Conservation (phyloP, 352 stramenopile genomes). For the Globisporangium echinulatum region DNA sequence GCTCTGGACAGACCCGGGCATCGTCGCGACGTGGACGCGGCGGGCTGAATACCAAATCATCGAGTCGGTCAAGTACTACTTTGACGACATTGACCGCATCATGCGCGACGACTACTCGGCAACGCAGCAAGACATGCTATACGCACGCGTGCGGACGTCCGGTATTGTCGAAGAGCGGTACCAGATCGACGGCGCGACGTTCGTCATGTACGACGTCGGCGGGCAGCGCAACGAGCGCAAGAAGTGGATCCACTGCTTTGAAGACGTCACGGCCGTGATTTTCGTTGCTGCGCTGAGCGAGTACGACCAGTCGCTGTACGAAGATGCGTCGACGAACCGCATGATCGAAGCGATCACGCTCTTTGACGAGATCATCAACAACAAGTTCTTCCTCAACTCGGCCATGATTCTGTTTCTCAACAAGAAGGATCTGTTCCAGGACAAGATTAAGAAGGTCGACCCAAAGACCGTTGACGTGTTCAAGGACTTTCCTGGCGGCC, state of each 20-base stretch:
- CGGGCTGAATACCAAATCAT: slow-evolving; percentile 94
- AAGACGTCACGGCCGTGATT: slow-evolving; percentile 95
- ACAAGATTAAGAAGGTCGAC: slow-evolving; percentile 94
- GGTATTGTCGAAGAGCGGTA: slow-evolving; percentile 95
- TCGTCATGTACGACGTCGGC: slow-evolving; percentile 96
- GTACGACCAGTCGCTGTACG: slow-evolving; percentile 94
- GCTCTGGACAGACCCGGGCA: slow-evolving; percentile 89
- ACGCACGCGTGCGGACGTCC: slow-evolving; percentile 92
- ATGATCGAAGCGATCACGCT: slow-evolving; percentile 94
- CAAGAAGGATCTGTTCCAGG: slow-evolving; percentile 96
- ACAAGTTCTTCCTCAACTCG: slow-evolving; percentile 90
- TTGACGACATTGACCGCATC: slow-evolving; percentile 94
- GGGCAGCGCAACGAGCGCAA: slow-evolving; percentile 95
- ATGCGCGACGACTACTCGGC: slow-evolving; percentile 90
- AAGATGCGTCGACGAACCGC: slow-evolving; percentile 91
- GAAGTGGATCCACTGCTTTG: slow-evolving; percentile 98
- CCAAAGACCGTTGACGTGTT: slow-evolving; percentile 90
- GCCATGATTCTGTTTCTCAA: slow-evolving; percentile 97
- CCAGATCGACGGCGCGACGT: slow-evolving; percentile 93
- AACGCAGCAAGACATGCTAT: slow-evolving; percentile 94
- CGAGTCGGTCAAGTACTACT: slow-evolving; percentile 96
- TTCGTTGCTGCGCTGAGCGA: slow-evolving; percentile 94
- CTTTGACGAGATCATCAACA: slow-evolving; percentile 95
- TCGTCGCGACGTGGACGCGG: slow-evolving; percentile 88
- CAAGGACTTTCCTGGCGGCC: slow-evolving; percentile 83